Percentiles rank a stretch among this genome's conserved stretches.
phyloP scores from a whole-genome alignment of 2,329 filamentous ascomycete species.

The Monosporascus sp. region DNA sequence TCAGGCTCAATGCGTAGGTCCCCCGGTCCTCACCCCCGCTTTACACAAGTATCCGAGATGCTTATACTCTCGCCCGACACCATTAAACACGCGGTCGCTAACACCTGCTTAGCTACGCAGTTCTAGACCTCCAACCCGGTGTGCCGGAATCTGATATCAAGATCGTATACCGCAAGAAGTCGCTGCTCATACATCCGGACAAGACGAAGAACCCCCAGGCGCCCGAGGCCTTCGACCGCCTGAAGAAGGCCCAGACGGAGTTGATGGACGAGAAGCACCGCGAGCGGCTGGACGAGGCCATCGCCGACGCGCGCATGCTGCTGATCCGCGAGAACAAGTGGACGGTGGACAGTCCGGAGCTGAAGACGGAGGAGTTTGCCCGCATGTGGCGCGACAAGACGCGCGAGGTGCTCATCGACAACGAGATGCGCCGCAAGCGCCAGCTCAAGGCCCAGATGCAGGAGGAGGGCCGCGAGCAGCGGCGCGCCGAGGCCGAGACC shows the following conservation, averaged over 20 bases:
- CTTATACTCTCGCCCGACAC: not conserved
- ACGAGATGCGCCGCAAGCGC: conserved; percentile 75
- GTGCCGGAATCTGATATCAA: conserved; percentile 97
- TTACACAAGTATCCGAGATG: too few species aligned
- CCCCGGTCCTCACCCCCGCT: not conserved
- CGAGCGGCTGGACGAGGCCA: conserved; percentile 81
- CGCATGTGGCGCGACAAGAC: conserved; percentile 87
- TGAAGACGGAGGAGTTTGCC: conserved; percentile 77
- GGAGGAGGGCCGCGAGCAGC: conserved; percentile 87
- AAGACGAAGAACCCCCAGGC: conserved; percentile 89
- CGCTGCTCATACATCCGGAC: conserved; percentile 97
- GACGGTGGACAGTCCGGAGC: conserved; percentile 80
- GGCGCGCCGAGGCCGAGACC: conserved; percentile 77
- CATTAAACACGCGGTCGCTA: not conserved
- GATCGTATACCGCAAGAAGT: conserved; percentile 88
- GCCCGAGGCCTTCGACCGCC: conserved; percentile 90
- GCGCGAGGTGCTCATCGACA: conserved; percentile 84
- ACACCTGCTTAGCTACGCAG: conserved; percentile 62
- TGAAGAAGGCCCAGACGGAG: conserved; percentile 89
- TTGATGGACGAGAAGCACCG: conserved; percentile 94
- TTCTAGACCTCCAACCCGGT: conserved; percentile 91
- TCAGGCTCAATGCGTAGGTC: conserved; percentile 61
- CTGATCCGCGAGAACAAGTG: conserved; percentile 92
- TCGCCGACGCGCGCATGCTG: conserved; percentile 91
- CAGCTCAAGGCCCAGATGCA: conserved; percentile 94